These are phyloP conservation scores for Pseudozyma hubeiensis DNA, from an alignment of 1,284 basidiomycete genomes.

Conservation along the genomic window DNA sequence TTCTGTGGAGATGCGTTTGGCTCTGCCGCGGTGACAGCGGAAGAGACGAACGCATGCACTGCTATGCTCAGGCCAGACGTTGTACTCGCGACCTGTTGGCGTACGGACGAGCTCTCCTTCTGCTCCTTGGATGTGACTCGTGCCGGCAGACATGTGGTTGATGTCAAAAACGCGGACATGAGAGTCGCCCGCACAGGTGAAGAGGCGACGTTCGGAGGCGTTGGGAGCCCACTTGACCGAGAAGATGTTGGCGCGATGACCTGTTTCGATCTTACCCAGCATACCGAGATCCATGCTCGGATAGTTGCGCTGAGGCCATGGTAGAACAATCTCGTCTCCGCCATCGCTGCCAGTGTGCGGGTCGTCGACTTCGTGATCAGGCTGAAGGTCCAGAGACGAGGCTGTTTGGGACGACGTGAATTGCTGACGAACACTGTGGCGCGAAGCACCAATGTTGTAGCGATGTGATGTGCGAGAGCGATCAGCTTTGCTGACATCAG, in stretches of 20 bases:
- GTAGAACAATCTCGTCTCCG: conserved; percentile 14
- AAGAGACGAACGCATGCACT: conserved; percentile 57
- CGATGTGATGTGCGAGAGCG: background rate
- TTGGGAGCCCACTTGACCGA: conserved; percentile 83
- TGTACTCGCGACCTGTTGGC: conserved; percentile 23
- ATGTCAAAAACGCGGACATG: conserved; percentile 86
- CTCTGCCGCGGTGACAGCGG: conserved; percentile 64
- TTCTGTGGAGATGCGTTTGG: conserved; percentile 84
- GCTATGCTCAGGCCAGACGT: conserved; percentile 24
- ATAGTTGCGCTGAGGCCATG: conserved; percentile 24
- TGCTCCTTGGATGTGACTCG: background rate
- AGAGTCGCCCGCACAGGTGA: conserved; percentile 80
- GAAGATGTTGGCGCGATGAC: conserved; percentile 87
- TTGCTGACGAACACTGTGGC: conserved; percentile 2
- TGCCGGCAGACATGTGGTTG: conserved; percentile 22
- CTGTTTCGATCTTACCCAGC: conserved; percentile 37
- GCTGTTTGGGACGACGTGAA: background rate
- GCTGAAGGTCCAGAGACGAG: background rate
- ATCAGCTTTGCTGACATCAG: background rate
- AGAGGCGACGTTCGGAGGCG: conserved; percentile 70
- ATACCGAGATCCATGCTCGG: conserved; percentile 29
- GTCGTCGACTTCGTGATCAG: background rate
- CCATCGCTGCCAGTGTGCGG: background rate
- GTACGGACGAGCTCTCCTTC: conserved; percentile 5
- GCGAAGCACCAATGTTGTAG: conserved; percentile 3